These are phyloP conservation scores for Cryptococcus sp. DNA, from an alignment of 1,284 basidiomycete species.

Conservation along the genomic window DNA sequence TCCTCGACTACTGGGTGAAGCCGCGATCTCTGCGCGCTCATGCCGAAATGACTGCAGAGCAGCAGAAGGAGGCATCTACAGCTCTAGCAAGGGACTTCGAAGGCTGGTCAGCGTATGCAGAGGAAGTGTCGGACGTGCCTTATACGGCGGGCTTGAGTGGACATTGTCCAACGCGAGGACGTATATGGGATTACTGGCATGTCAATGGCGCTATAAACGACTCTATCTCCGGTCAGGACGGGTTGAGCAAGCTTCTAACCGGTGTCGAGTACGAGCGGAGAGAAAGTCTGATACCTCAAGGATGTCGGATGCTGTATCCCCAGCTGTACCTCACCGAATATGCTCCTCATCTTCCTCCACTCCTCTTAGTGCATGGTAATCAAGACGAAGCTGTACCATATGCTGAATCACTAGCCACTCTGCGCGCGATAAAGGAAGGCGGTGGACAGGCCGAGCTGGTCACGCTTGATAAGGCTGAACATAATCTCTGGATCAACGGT, in stretches of 20 bases:
- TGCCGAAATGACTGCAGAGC: too few relatives aligned
- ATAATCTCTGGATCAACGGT: too few relatives aligned
- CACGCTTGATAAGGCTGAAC: too few relatives aligned
- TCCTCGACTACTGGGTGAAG: slow-evolving; percentile 10
- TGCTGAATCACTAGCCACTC: background rate
- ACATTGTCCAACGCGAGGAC: background rate
- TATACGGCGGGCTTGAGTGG: slow-evolving; percentile 1
- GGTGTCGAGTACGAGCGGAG: background rate
- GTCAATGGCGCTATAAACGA: slow-evolving; percentile 5
- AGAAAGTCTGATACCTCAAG: background rate
- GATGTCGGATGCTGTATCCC: slow-evolving; percentile 2
- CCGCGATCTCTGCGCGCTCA: background rate
- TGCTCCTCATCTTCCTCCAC: slow-evolving; percentile 2
- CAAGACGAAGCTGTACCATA: slow-evolving; percentile 7
- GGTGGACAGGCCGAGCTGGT: too few relatives aligned
- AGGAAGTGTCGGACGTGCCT: background rate
- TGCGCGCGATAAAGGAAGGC: too few relatives aligned
- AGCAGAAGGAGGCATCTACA: background rate
- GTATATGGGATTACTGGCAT: slow-evolving; percentile 6
- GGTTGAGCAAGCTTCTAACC: slow-evolving; percentile 1
- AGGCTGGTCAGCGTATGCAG: background rate
- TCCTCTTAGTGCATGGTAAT: slow-evolving; percentile 7
- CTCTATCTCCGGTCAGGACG: background rate
- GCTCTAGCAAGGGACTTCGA: background rate
- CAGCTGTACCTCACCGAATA: slow-evolving; percentile 6